Evolutionary conservation across 306 rosid genomes (phyloP).

Genomic region (Alnus rubra): DNA sequence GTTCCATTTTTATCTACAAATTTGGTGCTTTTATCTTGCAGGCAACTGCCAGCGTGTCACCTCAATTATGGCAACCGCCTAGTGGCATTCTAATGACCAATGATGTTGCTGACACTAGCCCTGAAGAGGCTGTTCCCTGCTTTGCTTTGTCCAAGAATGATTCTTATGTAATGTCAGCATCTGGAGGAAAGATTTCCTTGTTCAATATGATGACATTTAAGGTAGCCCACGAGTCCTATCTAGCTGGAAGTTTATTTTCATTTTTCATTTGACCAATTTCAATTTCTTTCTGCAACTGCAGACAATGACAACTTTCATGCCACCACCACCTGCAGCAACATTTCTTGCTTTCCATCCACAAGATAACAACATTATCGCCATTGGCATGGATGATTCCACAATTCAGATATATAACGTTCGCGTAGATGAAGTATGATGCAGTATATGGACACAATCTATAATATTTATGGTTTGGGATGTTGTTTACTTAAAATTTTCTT

Average conservation of each 20-base stretch:
- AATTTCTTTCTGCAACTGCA: slow-evolving; percentile 50
- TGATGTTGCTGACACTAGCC: slow-evolving; percentile 65
- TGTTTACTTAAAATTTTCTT: slow-evolving; percentile 20
- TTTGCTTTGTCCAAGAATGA: slow-evolving; percentile 95
- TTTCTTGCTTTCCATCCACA: slow-evolving; percentile 98
- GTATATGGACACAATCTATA: slow-evolving; percentile 19
- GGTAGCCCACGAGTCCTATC: slow-evolving; percentile 43
- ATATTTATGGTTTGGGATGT: slow-evolving; percentile 26
- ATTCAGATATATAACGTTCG: slow-evolving; percentile 96
- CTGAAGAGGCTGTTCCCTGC: slow-evolving; percentile 89
- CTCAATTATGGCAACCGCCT: slow-evolving; percentile 95
- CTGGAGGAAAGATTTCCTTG: slow-evolving; percentile 93
- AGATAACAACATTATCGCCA: slow-evolving; percentile 94
- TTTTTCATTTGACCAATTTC: slow-evolving; percentile 31
- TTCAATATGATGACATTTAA: slow-evolving; percentile 98
- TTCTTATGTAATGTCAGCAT: slow-evolving; percentile 98
- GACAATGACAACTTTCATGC: slow-evolving; percentile 99
- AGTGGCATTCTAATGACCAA: slow-evolving; percentile 97
- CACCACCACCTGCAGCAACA: slow-evolving; percentile 97
- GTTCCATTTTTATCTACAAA: slow-evolving; percentile 25
- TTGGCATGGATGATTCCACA: slow-evolving; percentile 97
- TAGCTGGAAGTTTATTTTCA: slow-evolving; percentile 6
- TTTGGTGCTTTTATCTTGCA: slow-evolving; percentile 38
- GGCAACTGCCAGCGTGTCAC: slow-evolving; percentile 84
- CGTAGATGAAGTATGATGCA: slow-evolving; percentile 76